Evolutionary conservation across 257 asterid genomes (phyloP), one percentile per base, ranked within the genome.

Genomic region (Lithospermum erythrorhizon): DNA sequence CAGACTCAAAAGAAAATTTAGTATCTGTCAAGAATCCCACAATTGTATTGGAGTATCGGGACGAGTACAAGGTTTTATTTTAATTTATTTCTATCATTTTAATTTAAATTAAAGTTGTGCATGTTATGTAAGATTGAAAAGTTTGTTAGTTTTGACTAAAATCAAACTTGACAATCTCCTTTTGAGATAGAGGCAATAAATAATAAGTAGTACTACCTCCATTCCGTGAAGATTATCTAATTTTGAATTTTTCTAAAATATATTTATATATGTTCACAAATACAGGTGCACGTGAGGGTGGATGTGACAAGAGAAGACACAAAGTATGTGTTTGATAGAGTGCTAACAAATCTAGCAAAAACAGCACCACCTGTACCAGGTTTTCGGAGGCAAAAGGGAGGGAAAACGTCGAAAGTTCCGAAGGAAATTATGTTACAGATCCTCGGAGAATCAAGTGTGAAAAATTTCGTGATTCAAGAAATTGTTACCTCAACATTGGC

Each of bases 281-380:
- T n/a, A n/a, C 45, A 41, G 49, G 49, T 41, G 13, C 74, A 87
- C 90, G 87, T 86, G 57, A 83, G 94, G 78, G 95, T 89, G 58
- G 84, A 86, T 71, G 51, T 89, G 82, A 30, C 75, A 6, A 86
- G 87, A 73, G 84, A 86, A 71, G 90, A 86, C 55, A 89, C 94
- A 27, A 65, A 52, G 65, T 75, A 77, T 55, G 85, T 82, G 68
- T 89, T 83, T 66, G 86, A 83, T 17, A 89, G 80, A 73, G 66
- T 81, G 62, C 65, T 89, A 73, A 67, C 78, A 62, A 86, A 73
- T 67, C 73, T 89, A 65, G 95, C 89, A 17, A 77, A 82, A 32
- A 48, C 90, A 52, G 95, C 94, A 41, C 96, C 94, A 22, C 96
- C 96, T 6, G 77, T 89, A 72, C 94, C 95, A 45, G 96, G 96